A percentile compares a stretch with the other conserved stretches of the same genome.
phyloP scores from a whole-genome alignment of 108 stramenopile genomes.

The Pseudonitzschia pungens region DNA sequence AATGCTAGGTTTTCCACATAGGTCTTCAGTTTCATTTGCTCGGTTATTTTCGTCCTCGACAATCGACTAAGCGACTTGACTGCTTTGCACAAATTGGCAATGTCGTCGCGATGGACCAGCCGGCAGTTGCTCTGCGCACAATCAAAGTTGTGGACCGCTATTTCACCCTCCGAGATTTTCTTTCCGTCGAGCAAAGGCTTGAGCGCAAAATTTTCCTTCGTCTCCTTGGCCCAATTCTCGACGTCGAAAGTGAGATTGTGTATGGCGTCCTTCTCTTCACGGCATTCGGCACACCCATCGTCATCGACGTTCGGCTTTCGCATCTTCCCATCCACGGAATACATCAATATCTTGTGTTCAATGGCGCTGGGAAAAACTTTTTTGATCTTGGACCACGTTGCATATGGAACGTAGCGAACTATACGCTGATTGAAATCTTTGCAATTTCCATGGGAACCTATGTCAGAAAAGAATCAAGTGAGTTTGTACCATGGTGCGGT shows the following conservation, averaged over 20 bases:
- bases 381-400: conserved; percentile 51
- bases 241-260: conserved; percentile 8
- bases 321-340: conserved; percentile 3
- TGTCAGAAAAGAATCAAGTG: background rate
- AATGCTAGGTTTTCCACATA: conserved; percentile 19
- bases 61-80: conserved; percentile 14
- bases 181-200: conserved; percentile 23
- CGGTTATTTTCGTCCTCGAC: conserved; percentile 7
- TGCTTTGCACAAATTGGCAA: conserved; percentile 19
- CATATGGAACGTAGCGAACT: conserved; percentile 30
- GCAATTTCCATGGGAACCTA: conserved; percentile 41
- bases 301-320: conserved; percentile 7
- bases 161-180: conserved; percentile 6
- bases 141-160: conserved; percentile 17
- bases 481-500: too few relatives aligned
- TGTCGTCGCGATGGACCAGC: conserved; percentile 28
- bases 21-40: background rate
- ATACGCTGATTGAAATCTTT: conserved; percentile 17
- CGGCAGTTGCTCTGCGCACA: conserved; percentile 4
- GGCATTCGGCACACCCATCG: conserved; percentile 21
- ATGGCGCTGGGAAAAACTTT: conserved; percentile 61
- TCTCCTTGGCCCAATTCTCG: conserved; percentile 14
- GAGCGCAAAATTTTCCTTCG: conserved; percentile 6
- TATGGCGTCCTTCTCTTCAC: conserved; percentile 5
- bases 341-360: conserved; percentile 23